Conservation (phyloP, 495 filamentous ascomycete species). For the Talaromyces stipitatus region DNA sequence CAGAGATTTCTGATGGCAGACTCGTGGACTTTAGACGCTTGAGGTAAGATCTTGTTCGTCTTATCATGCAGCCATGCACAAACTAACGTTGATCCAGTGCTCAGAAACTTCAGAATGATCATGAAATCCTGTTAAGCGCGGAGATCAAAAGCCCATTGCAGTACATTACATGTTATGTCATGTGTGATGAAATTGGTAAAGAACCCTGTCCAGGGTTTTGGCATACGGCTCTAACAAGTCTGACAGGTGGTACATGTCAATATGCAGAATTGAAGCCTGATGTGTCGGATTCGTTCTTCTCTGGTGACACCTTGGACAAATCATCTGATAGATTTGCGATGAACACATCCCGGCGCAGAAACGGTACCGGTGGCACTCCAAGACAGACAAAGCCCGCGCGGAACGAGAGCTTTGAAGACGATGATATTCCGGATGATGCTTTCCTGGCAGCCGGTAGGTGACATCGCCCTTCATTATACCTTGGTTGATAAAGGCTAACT, state of each 20-base stretch:
- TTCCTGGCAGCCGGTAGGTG: slow-evolving; percentile 33
- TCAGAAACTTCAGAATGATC: slow-evolving; percentile 53
- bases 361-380: slow-evolving; percentile 5
- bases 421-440: slow-evolving; percentile 49
- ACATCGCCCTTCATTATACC: background rate
- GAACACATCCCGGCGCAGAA: slow-evolving; percentile 6
- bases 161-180: slow-evolving; percentile 61
- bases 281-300: slow-evolving; percentile 51
- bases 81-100: slow-evolving; percentile 38
- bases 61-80: background rate
- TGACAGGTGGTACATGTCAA: slow-evolving; percentile 68
- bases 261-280: slow-evolving; percentile 53
- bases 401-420: slow-evolving; percentile 46
- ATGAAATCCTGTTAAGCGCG: slow-evolving; percentile 55
- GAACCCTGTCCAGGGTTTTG: background rate
- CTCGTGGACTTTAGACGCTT: slow-evolving; percentile 73
- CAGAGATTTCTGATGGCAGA: slow-evolving; percentile 65
- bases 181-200: slow-evolving; percentile 83
- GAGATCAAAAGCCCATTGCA: slow-evolving; percentile 49
- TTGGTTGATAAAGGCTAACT: slow-evolving; percentile 10
- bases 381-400: background rate
- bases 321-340: background rate
- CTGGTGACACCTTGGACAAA: slow-evolving; percentile 9
- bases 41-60: slow-evolving; percentile 27
- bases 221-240: background rate